Evolutionary conservation across 1,284 basidiomycete genomes (phyloP), one percentile per base, ranked within the genome.

Genomic region (Apiotrichum sp.): DNA sequence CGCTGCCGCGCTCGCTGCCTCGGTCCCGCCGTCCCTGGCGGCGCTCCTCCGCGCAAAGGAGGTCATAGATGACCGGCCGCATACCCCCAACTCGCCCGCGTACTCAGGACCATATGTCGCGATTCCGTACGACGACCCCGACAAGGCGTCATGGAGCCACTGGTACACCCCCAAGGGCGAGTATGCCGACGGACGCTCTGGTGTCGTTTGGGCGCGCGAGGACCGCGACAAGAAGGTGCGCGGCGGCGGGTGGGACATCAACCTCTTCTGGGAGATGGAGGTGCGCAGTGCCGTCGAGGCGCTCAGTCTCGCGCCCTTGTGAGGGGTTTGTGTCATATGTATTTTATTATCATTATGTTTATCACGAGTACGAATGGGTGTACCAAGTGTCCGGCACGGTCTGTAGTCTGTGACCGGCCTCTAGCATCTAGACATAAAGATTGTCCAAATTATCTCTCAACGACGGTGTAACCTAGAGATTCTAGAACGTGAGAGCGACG

Each of bases 251-350:
- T 96, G 89, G 70, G 81, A 80, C 63, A 78, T 91, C 9, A 82
- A 86, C 57, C 84, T 91, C 70, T 88, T 88, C 50, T 95, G 92
- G 92, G 86, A 88, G 65, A 81, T 90, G 64, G 89, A 89, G 29
- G 72, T 95, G 47, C 78, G 86, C 50, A 82, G 76, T 63, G 87
- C 88, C 1, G 86, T 93, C 22, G 86, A 87, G 54, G 87, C 83
- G 1, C 73, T 95, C 52, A 75, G 70, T 45, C 61, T 76, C 13
- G 65, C 65, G 52, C 74, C 75, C 43, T 38, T 74, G 22, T 45
- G 47, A 36, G 56, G 53, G 39, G 14, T 16, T 50, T 13, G 11
- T 31, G 29, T 22, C 22, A 41, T 14, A 33, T 38, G 7, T 35
- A 7, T 16, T 41, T 13, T 41, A 41, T 29, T 29, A 29, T 29